Base-by-base conservation (phyloP, 1,284 basidiomycete genomes). In the Ceratobasidium papillatum region DNA sequence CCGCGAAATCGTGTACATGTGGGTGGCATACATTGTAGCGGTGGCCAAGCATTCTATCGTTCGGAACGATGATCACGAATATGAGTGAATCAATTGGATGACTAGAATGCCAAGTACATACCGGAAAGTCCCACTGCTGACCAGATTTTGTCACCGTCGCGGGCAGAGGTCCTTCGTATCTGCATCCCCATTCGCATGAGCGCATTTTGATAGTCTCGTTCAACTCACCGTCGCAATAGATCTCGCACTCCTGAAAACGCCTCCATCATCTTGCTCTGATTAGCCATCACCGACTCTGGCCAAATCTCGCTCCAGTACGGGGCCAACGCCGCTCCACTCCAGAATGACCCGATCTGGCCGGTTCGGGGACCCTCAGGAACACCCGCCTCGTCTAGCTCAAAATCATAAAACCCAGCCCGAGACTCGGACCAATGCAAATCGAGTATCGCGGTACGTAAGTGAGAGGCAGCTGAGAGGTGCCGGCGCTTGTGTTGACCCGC, bases 341-440 rank as follows among this genome's bases (percentile, higher is more conserved):
- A 95, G 61, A 94, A 81, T 27, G 80, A 80, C n/a, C 43, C 27
- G 25, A 34, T 59, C 27, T 43, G 36, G 22, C 68, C 54, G 76
- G 89, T 90, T 71, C 90, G 88, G 7, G 86, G 80, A 75, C 90
- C 89, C 1, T 88, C 86, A 1, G 88, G 89, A 56, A 90, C 81
- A 5, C 9, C 30, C 17, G 19, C 27, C 41, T 45, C 54, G 25
- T 71, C 56, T 36, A 71, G 22, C 81, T 94, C 93, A 82, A 90
- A 96, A 82, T 95, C 94, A 81, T 96, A 96, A 84, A 96, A 97
- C 2, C 90, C 94, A 38, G 94, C 85, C 84, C 93, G 94, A 1
- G 83, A 82, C 0, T 88, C 77, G 80, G 97, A 92, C 95, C 95
- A 98, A 82, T 90, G 86, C 14, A 98, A 86, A 80, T 98, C 96